A percentile compares a stretch with the other conserved stretches of the same genome.
These are phyloP conservation scores for Termitomyces sp. DNA, from an alignment of 768 basidiomycete species.

Conservation along the genomic window DNA sequence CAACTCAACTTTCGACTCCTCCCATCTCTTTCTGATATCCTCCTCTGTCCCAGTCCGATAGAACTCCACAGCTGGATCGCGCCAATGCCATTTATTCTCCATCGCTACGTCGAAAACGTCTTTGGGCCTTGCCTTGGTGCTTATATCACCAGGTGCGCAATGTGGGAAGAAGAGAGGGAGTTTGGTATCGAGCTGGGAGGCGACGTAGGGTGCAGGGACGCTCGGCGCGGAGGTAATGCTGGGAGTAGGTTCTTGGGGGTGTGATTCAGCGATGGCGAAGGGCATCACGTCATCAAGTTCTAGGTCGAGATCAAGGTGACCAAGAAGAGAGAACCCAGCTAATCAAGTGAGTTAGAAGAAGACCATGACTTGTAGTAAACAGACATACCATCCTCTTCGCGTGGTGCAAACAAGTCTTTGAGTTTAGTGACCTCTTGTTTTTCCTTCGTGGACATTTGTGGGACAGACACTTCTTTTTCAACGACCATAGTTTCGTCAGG, in stretches of 20 bases:
- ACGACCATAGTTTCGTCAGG: constrained; percentile 11
- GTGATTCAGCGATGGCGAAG: constrained; percentile 14
- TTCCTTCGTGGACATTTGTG: constrained; percentile 3
- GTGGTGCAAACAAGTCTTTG: constrained; percentile 72
- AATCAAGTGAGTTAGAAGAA: not conserved
- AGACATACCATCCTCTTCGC: constrained; percentile 58
- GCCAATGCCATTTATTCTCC: constrained; percentile 47
- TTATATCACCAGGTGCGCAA: constrained; percentile 17
- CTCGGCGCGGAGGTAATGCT: constrained; percentile 14
- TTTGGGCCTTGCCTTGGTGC: constrained; percentile 29
- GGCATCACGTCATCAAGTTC: constrained; percentile 13
- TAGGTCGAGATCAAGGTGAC: constrained; percentile 63
- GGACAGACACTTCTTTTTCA: constrained; percentile 7
- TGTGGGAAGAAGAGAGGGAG: constrained; percentile 64
- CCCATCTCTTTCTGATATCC: constrained; percentile 69
- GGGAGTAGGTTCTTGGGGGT: constrained; percentile 8
- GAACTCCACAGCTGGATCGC: constrained; percentile 36
- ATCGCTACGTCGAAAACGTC: constrained; percentile 46
- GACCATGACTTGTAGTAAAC: not conserved
- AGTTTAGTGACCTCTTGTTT: constrained; percentile 31
- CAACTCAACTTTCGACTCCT: constrained; percentile 58
- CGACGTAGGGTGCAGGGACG: constrained; percentile 3
- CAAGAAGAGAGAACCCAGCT: constrained; percentile 74
- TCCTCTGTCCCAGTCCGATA: constrained; percentile 47
- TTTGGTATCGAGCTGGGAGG: constrained; percentile 43